Conservation (phyloP, 2,329 filamentous ascomycete species). For the Plectosphaerella plurivora region DNA sequence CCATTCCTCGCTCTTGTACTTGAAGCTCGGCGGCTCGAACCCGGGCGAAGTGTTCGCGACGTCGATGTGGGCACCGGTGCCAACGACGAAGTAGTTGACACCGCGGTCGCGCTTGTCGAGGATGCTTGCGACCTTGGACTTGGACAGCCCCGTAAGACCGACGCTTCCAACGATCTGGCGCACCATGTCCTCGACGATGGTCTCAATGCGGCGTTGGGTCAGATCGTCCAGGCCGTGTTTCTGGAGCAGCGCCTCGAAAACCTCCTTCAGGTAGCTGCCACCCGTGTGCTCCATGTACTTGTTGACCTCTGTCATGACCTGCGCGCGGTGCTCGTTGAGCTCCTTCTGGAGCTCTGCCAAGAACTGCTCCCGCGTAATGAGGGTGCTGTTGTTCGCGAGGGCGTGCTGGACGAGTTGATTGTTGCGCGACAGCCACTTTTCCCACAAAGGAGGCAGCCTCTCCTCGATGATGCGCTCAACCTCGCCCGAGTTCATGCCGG, state of each 20-base stretch:
- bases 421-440: constrained; percentile 49
- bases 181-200: constrained; percentile 21
- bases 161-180: constrained; percentile 37
- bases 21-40: constrained; percentile 31
- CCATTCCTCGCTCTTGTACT: neutral
- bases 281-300: constrained; percentile 25
- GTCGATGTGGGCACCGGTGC: constrained; percentile 64
- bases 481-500: constrained; percentile 19
- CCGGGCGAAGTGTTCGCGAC: constrained; percentile 53
- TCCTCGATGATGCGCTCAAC: constrained; percentile 21
- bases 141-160: constrained; percentile 42
- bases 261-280: constrained; percentile 20
- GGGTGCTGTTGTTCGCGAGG: constrained; percentile 10
- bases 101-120: constrained; percentile 40
- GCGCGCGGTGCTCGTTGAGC: constrained; percentile 28
- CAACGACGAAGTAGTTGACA: constrained; percentile 70
- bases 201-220: neutral
- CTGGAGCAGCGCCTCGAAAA: constrained; percentile 25
- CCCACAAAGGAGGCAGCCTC: constrained; percentile 39
- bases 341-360: constrained; percentile 35
- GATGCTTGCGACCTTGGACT: constrained; percentile 39
- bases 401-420: constrained; percentile 25
- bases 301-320: constrained; percentile 35
- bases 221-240: neutral
- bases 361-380: constrained; percentile 47